These are phyloP conservation scores for Metschnikowia lachancei DNA, from an alignment of 805 yeast genomes.

Conservation along the genomic window DNA sequence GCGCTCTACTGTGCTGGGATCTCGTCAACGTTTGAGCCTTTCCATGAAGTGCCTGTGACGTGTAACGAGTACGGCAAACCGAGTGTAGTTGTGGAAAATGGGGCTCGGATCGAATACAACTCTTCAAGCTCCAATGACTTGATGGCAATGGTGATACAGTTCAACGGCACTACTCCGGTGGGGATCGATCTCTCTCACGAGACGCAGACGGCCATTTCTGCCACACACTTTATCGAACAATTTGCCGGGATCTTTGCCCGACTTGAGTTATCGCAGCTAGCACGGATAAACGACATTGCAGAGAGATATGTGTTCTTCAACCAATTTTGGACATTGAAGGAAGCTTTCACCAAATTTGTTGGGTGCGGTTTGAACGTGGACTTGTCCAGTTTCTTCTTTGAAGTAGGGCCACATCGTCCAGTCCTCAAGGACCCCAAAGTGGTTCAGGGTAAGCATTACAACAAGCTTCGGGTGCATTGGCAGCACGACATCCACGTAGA, in stretches of 20 bases:
- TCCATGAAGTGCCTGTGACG: slow-evolving; percentile 25
- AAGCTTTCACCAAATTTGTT: slow-evolving; percentile 63
- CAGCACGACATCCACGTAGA: slow-evolving; percentile 11
- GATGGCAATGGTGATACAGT: slow-evolving; percentile 45
- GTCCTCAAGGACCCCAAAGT: background rate
- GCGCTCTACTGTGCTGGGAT: slow-evolving; percentile 19
- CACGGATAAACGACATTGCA: slow-evolving; percentile 10
- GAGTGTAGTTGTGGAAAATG: slow-evolving; percentile 17
- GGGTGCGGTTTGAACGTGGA: slow-evolving; percentile 52
- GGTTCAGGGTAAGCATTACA: background rate
- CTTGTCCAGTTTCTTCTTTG: slow-evolving; percentile 15
- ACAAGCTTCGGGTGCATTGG: slow-evolving; percentile 6
- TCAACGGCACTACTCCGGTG: slow-evolving; percentile 22
- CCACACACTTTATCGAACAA: slow-evolving; percentile 29
- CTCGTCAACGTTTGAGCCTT: slow-evolving; percentile 17
- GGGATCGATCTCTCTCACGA: slow-evolving; percentile 42
- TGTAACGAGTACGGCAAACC: slow-evolving; percentile 60
- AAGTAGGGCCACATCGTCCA: slow-evolving; percentile 2
- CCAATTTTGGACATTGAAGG: slow-evolving; percentile 77
- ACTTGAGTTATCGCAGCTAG: slow-evolving; percentile 33
- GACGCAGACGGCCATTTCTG: slow-evolving; percentile 25
- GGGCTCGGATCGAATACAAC: slow-evolving; percentile 44
- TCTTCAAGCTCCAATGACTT: slow-evolving; percentile 56
- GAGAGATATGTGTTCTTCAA: slow-evolving; percentile 41
- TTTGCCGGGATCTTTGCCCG: slow-evolving; percentile 44